Percentiles rank a stretch among this genome's conserved stretches.
Conservation (phyloP, 345 rosid genomes). For the Citropsis articulata region DNA sequence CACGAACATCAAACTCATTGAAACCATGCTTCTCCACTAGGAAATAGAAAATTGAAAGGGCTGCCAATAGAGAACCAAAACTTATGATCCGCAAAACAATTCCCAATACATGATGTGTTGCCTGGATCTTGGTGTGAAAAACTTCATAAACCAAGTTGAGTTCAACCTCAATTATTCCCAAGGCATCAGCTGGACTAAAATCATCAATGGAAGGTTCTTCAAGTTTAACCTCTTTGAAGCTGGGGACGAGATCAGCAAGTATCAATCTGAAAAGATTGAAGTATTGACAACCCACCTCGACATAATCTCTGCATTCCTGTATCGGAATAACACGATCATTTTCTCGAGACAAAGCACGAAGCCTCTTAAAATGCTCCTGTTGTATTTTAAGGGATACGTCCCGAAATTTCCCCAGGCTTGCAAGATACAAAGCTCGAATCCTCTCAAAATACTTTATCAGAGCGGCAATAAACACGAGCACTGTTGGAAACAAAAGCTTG, state of each 20-base stretch:
- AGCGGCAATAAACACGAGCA: slow-evolving; percentile 49
- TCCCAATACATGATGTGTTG: slow-evolving; percentile 35
- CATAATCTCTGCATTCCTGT: too few relatives aligned
- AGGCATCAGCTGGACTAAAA: slow-evolving; percentile 31
- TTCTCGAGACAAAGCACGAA: too few relatives aligned
- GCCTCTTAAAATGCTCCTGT: too few relatives aligned
- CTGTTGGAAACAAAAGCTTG: slow-evolving; percentile 28
- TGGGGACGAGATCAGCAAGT: slow-evolving; percentile 53
- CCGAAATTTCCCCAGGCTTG: slow-evolving; percentile 55
- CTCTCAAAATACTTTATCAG: slow-evolving; percentile 58
- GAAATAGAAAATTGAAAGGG: slow-evolving; percentile 36
- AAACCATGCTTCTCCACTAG: slow-evolving; percentile 25
- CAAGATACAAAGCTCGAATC: slow-evolving; percentile 50
- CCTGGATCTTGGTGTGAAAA: slow-evolving; percentile 48
- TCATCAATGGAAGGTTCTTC: too few relatives aligned
- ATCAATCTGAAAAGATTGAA: slow-evolving; percentile 51
- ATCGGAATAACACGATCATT: too few relatives aligned
- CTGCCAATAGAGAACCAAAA: slow-evolving; percentile 20
- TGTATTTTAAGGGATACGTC: slow-evolving; percentile 7
- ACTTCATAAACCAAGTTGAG: slow-evolving; percentile 64
- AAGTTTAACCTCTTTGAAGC: slow-evolving; percentile 11
- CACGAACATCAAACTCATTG: slow-evolving; percentile 43
- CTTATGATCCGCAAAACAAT: slow-evolving; percentile 27
- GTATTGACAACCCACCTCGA: slow-evolving; percentile 35
- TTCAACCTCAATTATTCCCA: slow-evolving; percentile 51